Percentiles rank a stretch among this genome's conserved stretches.
Evolutionary conservation across 2,329 filamentous ascomycete genomes (phyloP).

Genomic region (Calonectria crousiana): DNA sequence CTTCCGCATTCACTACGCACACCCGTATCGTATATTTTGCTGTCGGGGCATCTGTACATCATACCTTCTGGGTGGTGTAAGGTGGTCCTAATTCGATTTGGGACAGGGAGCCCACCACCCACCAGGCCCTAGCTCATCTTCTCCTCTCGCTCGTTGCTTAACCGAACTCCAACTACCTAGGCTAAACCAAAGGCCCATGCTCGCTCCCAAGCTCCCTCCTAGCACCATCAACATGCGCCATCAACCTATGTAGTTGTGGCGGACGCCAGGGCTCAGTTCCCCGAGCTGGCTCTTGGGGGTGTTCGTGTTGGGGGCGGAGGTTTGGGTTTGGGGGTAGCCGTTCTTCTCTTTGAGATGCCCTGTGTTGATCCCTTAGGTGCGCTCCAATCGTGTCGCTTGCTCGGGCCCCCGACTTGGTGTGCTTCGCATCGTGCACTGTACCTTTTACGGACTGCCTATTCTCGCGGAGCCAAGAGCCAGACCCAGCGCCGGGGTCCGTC

Average conservation of each 20-base stretch:
- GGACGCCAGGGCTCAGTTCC: constrained; percentile 39
- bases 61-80: constrained; percentile 34
- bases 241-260: constrained; percentile 6
- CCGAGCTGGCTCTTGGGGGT: constrained; percentile 42
- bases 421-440: constrained; percentile 11
- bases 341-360: constrained; percentile 25
- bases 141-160: constrained; percentile 28
- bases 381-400: constrained; percentile 39
- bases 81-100: constrained; percentile 36
- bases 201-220: constrained; percentile 6
- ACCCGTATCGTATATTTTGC: not conserved
- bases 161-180: constrained; percentile 24
- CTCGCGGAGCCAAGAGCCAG: constrained; percentile 29
- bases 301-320: constrained; percentile 36
- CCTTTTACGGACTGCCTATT: constrained; percentile 15
- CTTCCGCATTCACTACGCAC: constrained; percentile 1
- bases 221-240: constrained; percentile 7
- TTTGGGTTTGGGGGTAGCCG: constrained; percentile 29
- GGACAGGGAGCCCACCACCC: constrained; percentile 32
- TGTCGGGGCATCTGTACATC: constrained; percentile 23
- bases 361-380: constrained; percentile 28
- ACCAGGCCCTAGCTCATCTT: constrained; percentile 25
- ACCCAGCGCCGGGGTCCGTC: constrained; percentile 28
- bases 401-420: constrained; percentile 32
- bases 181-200: constrained; percentile 18